Conservation (phyloP, 352 stramenopile genomes). For the Phytophthora tubulina region DNA sequence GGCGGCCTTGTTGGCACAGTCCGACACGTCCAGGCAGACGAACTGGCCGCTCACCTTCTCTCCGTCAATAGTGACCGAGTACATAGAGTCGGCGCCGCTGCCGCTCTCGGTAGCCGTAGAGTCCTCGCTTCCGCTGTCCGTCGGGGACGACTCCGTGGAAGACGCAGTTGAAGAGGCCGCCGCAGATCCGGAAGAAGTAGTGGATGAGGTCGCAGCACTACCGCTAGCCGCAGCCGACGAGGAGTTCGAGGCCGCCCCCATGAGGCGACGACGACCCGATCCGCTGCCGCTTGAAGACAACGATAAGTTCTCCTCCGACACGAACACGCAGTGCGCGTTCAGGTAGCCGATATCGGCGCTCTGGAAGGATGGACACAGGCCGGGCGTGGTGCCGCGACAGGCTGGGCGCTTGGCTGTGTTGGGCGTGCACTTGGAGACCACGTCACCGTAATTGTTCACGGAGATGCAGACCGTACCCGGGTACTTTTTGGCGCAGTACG, state of each 20-base stretch:
- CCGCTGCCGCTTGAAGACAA: conserved; percentile 34
- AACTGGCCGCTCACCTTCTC: conserved; percentile 65
- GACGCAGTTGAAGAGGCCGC: conserved; percentile 2
- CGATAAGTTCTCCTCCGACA: conserved; percentile 60
- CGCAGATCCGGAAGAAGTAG: conserved; percentile 5
- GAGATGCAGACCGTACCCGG: conserved; percentile 79
- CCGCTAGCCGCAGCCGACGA: conserved; percentile 21
- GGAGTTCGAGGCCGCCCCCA: conserved; percentile 23
- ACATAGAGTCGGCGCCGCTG: conserved; percentile 46
- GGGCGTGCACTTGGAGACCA: conserved; percentile 84
- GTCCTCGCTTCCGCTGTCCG: conserved; percentile 29
- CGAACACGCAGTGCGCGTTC: conserved; percentile 87
- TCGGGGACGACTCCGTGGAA: conserved; percentile 11
- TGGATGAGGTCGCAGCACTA: conserved; percentile 15
- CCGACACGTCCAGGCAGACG: conserved; percentile 62
- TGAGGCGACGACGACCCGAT: conserved; percentile 30
- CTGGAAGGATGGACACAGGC: conserved; percentile 85
- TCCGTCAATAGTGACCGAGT: conserved; percentile 65
- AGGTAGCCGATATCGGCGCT: conserved; percentile 74
- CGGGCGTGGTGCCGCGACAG: conserved; percentile 74
- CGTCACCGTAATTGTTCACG: conserved; percentile 80
- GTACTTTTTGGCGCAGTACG: conserved; percentile 76
- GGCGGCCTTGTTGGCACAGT: conserved; percentile 68
- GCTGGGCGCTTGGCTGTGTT: conserved; percentile 79
- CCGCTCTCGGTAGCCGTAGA: conserved; percentile 35